Evolutionary conservation across 257 asterid species (phyloP).

Genomic region (Plantago major): DNA sequence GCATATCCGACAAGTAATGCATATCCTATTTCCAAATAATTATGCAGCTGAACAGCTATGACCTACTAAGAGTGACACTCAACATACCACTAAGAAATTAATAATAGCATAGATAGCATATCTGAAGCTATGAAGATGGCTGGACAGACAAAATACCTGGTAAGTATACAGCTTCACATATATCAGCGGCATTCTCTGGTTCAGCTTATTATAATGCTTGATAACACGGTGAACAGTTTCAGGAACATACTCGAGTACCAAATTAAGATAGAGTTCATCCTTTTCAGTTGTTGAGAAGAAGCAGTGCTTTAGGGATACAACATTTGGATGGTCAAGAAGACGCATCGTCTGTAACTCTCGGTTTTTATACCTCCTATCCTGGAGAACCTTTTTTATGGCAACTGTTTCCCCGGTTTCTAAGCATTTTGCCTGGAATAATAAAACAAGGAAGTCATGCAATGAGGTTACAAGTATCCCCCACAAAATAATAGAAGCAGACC

Average conservation of each 20-base stretch:
- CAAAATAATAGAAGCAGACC: slow-evolving; percentile 16
- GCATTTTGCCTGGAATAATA: slow-evolving; percentile 78
- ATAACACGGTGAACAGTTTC: slow-evolving; percentile 93
- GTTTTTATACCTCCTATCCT: slow-evolving; percentile 91
- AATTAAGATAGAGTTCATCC: slow-evolving; percentile 85
- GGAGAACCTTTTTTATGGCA: slow-evolving; percentile 95
- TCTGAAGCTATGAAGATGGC: background rate
- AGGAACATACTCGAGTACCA: slow-evolving; percentile 95
- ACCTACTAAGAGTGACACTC: background rate
- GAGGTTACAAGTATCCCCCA: slow-evolving; percentile 13
- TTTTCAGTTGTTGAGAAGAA: slow-evolving; percentile 96
- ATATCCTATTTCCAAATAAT: background rate
- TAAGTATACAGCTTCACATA: slow-evolving; percentile 83
- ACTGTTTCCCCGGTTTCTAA: slow-evolving; percentile 89
- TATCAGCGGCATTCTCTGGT: slow-evolving; percentile 85
- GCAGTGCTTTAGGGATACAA: slow-evolving; percentile 88
- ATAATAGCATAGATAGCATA: slow-evolving; percentile 1
- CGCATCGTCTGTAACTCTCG: slow-evolving; percentile 97
- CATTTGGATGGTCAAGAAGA: slow-evolving; percentile 92
- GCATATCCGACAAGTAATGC: too few relatives aligned
- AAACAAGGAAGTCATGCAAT: slow-evolving; percentile 21
- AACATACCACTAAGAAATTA: background rate
- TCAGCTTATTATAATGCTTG: slow-evolving; percentile 82
- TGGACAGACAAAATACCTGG: slow-evolving; percentile 49
- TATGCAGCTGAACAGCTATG: slow-evolving; percentile 13